Evolutionary conservation across 2,329 filamentous ascomycete genomes (phyloP).

Genomic region (Ophiostoma novo-ulmi): DNA sequence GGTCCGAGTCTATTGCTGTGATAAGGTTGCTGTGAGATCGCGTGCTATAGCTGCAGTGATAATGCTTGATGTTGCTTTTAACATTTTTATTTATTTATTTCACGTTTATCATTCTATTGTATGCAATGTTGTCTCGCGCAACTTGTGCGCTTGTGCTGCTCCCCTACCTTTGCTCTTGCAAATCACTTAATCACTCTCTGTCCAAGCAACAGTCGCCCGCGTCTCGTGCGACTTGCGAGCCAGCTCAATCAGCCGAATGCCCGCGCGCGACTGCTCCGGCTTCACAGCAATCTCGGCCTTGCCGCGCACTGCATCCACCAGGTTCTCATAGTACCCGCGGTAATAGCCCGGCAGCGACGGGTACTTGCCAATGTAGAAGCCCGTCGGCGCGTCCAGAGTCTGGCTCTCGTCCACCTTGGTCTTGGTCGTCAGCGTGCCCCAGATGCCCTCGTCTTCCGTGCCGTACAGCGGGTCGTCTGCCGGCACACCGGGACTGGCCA

Average conservation of each 20-base stretch:
- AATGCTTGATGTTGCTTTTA: neutral
- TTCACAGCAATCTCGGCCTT: constrained; percentile 37
- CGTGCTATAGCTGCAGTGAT: neutral
- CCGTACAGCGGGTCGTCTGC: constrained; percentile 32
- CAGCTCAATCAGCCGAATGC: constrained; percentile 39
- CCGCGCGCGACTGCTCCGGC: constrained; percentile 37
- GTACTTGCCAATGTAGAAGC: constrained; percentile 36
- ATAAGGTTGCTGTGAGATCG: neutral
- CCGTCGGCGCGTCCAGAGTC: constrained; percentile 30
- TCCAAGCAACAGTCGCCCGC: constrained; percentile 24
- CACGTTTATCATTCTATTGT: neutral
- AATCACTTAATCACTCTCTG: neutral
- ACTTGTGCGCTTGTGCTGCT: too few relatives aligned
- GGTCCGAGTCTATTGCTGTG: too few relatives aligned
- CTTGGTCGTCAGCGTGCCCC: constrained; percentile 36
- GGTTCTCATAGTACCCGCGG: constrained; percentile 39
- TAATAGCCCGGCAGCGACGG: constrained; percentile 39
- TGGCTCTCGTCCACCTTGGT: constrained; percentile 31
- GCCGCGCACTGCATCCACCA: constrained; percentile 39
- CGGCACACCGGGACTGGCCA: constrained; percentile 24
- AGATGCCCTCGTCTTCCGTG: constrained; percentile 35
- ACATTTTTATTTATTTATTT: neutral
- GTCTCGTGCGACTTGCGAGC: constrained; percentile 35
- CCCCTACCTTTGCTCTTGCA: too few relatives aligned
- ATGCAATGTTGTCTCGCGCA: neutral